Conservation (phyloP, 345 rosid genomes). For the Syzygium aqueum region DNA sequence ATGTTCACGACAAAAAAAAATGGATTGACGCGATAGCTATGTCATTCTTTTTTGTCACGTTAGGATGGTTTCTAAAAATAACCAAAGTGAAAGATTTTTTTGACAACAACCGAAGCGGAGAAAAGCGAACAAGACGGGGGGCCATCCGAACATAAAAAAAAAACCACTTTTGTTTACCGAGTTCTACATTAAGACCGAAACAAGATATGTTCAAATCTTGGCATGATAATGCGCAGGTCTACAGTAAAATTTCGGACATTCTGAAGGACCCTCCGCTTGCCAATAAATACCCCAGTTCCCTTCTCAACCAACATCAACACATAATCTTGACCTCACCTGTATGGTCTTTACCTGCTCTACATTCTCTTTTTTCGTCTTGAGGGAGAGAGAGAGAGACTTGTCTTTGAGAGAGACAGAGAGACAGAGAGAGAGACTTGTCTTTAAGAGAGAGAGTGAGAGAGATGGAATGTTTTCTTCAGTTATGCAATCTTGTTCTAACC, state of each 20-base stretch:
- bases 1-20: not conserved
- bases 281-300: slow-evolving; percentile 32
- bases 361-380: not conserved
- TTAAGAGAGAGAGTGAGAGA: not conserved
- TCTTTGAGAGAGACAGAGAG: not conserved
- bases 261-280: not conserved
- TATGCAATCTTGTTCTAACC: not conserved
- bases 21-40: not conserved
- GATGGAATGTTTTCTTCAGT: slow-evolving; percentile 9
- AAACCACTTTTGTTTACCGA: not conserved
- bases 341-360: not conserved
- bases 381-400: not conserved
- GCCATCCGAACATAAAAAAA: not conserved
- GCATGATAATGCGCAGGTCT: not conserved
- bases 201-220: not conserved
- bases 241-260: slow-evolving; percentile 15
- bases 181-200: not conserved
- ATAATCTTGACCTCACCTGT: not conserved
- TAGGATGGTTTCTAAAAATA: not conserved
- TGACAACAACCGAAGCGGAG: not conserved
- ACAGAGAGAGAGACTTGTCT: not conserved
- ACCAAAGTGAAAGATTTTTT: not conserved
- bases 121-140: not conserved
- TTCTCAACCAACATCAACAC: not conserved
- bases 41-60: not conserved